Conservation (phyloP, 192 early-diverging fungal species). For the Backusella australiensis region DNA sequence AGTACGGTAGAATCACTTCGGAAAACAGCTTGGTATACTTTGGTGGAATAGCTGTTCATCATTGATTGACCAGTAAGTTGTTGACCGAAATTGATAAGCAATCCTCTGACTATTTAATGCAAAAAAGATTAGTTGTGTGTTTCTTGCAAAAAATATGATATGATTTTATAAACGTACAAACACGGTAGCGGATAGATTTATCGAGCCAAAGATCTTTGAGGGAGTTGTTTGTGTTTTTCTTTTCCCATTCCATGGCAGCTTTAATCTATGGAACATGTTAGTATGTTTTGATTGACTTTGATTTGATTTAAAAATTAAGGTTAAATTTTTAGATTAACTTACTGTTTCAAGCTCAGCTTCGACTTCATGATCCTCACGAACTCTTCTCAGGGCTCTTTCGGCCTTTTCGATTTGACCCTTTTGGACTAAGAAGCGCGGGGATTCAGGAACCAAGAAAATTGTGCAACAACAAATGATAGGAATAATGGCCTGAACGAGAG, state of each 20-base stretch:
- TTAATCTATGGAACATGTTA: constrained; percentile 12
- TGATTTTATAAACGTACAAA: background rate
- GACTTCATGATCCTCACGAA: constrained; percentile 20
- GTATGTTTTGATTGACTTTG: background rate
- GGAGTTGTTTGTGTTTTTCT: constrained; percentile 4
- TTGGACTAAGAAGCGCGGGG: constrained; percentile 18
- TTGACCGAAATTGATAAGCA: constrained; percentile 29
- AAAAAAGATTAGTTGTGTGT: background rate
- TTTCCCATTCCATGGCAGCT: constrained; percentile 26
- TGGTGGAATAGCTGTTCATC: constrained; percentile 28
- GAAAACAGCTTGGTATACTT: constrained; percentile 21
- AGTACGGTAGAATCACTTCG: constrained; percentile 14
- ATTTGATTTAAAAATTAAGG: background rate
- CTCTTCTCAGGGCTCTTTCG: constrained; percentile 14
- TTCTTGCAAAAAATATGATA: background rate
- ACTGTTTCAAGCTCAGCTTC: constrained; percentile 20
- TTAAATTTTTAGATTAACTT: constrained; percentile 1
- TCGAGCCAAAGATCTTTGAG: constrained; percentile 12
- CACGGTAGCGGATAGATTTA: constrained; percentile 15
- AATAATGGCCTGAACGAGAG: constrained; percentile 11
- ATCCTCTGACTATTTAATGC: constrained; percentile 4
- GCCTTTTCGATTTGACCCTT: constrained; percentile 14
- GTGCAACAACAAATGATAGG: constrained; percentile 10
- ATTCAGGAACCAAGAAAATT: constrained; percentile 24
- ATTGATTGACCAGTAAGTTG: constrained; percentile 26